Percentiles rank a stretch among this genome's conserved stretches.
Conservation (phyloP, 2,329 filamentous ascomycete species). For the Gaeumannomyces tritici region DNA sequence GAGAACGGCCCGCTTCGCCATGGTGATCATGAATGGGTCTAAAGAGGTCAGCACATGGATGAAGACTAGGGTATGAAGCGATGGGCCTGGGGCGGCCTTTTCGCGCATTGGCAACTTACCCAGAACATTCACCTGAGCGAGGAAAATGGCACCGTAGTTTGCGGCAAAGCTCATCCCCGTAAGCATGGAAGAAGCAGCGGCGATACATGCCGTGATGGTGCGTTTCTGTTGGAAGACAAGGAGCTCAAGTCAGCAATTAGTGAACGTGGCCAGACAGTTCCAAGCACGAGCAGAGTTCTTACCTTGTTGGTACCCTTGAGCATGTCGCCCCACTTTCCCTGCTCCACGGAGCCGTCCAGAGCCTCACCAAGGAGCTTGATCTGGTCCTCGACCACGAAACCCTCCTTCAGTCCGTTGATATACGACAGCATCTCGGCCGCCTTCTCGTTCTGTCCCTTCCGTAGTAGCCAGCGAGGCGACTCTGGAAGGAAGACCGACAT, state of each 20-base stretch:
- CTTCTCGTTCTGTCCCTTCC: conserved; percentile 9
- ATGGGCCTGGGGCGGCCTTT: too few relatives aligned
- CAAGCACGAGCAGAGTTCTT: not conserved
- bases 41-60: not conserved
- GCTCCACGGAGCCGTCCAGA: conserved; percentile 3
- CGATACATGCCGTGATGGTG: not conserved
- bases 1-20: conserved; percentile 2
- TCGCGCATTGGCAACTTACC: not conserved
- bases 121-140: conserved; percentile 1
- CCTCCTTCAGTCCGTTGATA: conserved; percentile 8
- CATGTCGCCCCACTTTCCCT: conserved; percentile 5
- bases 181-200: conserved; percentile 1
- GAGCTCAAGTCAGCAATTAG: not conserved
- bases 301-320: conserved; percentile 8
- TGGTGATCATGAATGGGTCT: conserved; percentile 2
- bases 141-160: conserved; percentile 3
- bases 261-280: not conserved
- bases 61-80: not conserved
- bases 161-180: conserved; percentile 2
- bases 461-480: conserved; percentile 18
- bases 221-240: not conserved
- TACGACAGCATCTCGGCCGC: conserved; percentile 10
- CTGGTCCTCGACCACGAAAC: conserved; percentile 11
- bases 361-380: conserved; percentile 8
- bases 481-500: conserved; percentile 13